These are phyloP conservation scores for Ophiostoma novo-ulmi DNA, from an alignment of 2,329 filamentous ascomycete species.

Conservation along the genomic window DNA sequence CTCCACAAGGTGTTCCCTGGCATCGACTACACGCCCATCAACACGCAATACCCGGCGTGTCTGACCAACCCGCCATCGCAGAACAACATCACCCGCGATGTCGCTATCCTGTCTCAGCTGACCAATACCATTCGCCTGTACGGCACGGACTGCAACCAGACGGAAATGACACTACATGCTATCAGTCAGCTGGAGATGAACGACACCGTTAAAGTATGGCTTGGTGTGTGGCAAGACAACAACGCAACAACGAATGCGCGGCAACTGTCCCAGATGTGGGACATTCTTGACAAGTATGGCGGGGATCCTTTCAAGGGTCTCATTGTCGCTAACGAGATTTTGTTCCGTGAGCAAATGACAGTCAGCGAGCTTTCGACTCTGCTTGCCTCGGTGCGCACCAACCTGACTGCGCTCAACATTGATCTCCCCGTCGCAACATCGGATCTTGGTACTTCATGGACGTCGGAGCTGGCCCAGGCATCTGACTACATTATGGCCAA, in stretches of 20 bases:
- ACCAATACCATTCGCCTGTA: slow-evolving; percentile 86
- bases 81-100: slow-evolving; percentile 88
- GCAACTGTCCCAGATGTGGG: slow-evolving; percentile 79
- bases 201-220: slow-evolving; percentile 76
- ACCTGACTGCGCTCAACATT: slow-evolving; percentile 62
- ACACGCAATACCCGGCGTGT: slow-evolving; percentile 85
- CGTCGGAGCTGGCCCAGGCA: slow-evolving; percentile 57
- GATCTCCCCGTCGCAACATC: slow-evolving; percentile 76
- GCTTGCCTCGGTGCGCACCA: slow-evolving; percentile 63
- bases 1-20: slow-evolving; percentile 93
- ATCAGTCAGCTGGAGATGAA: slow-evolving; percentile 69
- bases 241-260: slow-evolving; percentile 79
- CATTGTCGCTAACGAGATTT: slow-evolving; percentile 75
- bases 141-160: slow-evolving; percentile 96
- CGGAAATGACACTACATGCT: slow-evolving; percentile 82
- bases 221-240: slow-evolving; percentile 86
- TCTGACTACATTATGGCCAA: slow-evolving; percentile 94
- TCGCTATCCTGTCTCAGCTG: slow-evolving; percentile 83
- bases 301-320: slow-evolving; percentile 69
- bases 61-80: slow-evolving; percentile 72
- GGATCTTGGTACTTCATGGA: slow-evolving; percentile 88
- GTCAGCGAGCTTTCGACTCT: slow-evolving; percentile 57
- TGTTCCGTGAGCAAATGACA: slow-evolving; percentile 72
- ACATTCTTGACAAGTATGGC: slow-evolving; percentile 67
- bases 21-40: slow-evolving; percentile 90